These are phyloP conservation scores for Scenedesmus sp. DNA, from an alignment of 163 green algal genomes.

Conservation along the genomic window DNA sequence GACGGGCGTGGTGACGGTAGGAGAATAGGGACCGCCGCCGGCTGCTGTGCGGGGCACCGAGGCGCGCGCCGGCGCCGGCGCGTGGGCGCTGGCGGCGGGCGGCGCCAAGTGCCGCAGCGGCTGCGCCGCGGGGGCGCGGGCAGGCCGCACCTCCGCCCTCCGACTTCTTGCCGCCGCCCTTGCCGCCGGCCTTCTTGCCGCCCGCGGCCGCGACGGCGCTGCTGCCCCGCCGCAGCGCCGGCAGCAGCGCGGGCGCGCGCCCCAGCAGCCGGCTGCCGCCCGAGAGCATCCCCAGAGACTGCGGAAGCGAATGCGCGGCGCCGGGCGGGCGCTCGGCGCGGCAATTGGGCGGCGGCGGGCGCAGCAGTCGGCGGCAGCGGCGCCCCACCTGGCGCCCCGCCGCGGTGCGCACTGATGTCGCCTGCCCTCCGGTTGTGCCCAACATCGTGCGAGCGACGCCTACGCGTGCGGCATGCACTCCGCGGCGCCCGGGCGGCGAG, in stretches of 20 bases:
- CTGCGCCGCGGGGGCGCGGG: not conserved
- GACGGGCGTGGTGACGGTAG: constrained; percentile 90
- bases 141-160: not conserved
- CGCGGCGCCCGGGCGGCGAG: no score
- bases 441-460: no score
- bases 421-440: no score
- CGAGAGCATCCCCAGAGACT: constrained; percentile 1
- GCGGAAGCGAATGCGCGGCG: no score
- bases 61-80: not conserved
- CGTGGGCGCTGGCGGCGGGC: not conserved
- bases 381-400: no score
- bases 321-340: no score
- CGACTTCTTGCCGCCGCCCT: not conserved
- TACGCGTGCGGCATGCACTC: no score
- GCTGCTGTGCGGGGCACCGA: not conserved
- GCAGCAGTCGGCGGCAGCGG: no score
- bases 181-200: not conserved
- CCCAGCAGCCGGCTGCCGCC: constrained; percentile 4
- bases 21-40: constrained; percentile 71
- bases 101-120: not conserved
- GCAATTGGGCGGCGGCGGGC: no score
- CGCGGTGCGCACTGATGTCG: no score
- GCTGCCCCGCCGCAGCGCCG: constrained; percentile 11
- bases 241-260: constrained; percentile 22
- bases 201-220: constrained; percentile 25